phyloP scores from a whole-genome alignment of 371 early-diverging fungal genomes.

The Choanephora cucurbitarum region DNA sequence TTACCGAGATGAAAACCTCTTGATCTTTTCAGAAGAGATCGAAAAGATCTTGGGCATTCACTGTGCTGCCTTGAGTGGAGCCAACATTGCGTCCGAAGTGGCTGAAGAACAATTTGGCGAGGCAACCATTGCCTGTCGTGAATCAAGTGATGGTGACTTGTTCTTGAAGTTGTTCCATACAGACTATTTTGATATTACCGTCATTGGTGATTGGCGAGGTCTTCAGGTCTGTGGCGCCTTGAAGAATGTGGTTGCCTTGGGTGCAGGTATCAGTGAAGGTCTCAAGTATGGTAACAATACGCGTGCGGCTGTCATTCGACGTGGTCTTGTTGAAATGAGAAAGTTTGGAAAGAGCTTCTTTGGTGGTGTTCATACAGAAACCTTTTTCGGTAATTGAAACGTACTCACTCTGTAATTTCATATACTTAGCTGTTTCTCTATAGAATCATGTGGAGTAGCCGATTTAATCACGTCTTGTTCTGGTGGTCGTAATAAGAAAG shows the following conservation, averaged over 20 bases:
- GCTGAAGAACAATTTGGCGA: slow-evolving; percentile 92
- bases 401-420: too few relatives aligned
- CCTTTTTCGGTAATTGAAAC: slow-evolving; percentile 96
- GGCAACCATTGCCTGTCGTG: slow-evolving; percentile 81
- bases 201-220: slow-evolving; percentile 83
- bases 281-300: slow-evolving; percentile 87
- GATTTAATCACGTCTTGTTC: slow-evolving; percentile 94
- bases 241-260: slow-evolving; percentile 98
- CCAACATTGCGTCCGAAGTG: slow-evolving; percentile 93
- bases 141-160: slow-evolving; percentile 70
- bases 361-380: slow-evolving; percentile 79
- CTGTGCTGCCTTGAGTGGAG: slow-evolving; percentile 92
- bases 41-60: slow-evolving; percentile 76
- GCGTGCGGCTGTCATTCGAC: slow-evolving; percentile 95
- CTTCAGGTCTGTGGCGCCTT: slow-evolving; percentile 98
- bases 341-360: slow-evolving; percentile 86
- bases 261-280: slow-evolving; percentile 94
- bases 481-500: slow-evolving; percentile 94
- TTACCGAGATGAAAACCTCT: slow-evolving; percentile 67
- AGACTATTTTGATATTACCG: slow-evolving; percentile 79
- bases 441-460: slow-evolving; percentile 70
- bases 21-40: slow-evolving; percentile 80
- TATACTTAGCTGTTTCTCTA: too few relatives aligned
- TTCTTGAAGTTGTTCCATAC: slow-evolving; percentile 60
- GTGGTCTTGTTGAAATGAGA: slow-evolving; percentile 95